These are phyloP conservation scores for Lantana camara DNA, from an alignment of 257 asterid species.

Conservation along the genomic window DNA sequence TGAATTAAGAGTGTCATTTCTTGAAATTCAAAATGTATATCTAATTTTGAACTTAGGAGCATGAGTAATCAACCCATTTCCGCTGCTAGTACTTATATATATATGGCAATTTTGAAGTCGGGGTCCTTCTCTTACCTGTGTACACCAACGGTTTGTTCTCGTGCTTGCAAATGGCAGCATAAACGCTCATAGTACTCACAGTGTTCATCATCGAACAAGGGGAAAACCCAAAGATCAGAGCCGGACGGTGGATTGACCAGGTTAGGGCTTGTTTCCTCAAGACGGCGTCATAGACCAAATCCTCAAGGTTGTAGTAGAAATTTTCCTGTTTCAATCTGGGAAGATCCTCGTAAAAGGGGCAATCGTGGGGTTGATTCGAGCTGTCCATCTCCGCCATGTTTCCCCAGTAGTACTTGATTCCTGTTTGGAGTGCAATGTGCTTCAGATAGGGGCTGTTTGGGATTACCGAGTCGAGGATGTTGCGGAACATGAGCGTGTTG, in stretches of 20 bases:
- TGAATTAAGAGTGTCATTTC: too few relatives aligned
- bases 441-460: slow-evolving; percentile 55
- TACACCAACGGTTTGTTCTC: slow-evolving; percentile 56
- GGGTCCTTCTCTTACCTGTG: too few relatives aligned
- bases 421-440: slow-evolving; percentile 68
- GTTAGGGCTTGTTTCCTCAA: slow-evolving; percentile 39
- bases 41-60: too few relatives aligned
- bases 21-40: too few relatives aligned
- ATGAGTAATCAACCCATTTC: too few relatives aligned
- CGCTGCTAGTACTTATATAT: too few relatives aligned
- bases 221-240: slow-evolving; percentile 69
- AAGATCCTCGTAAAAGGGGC: slow-evolving; percentile 62
- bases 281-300: slow-evolving; percentile 44
- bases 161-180: slow-evolving; percentile 80
- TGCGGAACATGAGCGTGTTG: slow-evolving; percentile 63
- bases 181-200: slow-evolving; percentile 68
- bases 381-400: too few relatives aligned
- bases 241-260: slow-evolving; percentile 77
- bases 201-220: slow-evolving; percentile 71
- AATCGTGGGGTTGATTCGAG: slow-evolving; percentile 45
- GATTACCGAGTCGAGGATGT: slow-evolving; percentile 47
- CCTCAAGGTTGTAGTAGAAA: slow-evolving; percentile 73
- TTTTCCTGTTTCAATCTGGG: slow-evolving; percentile 58
- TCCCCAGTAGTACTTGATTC: slow-evolving; percentile 67
- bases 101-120: too few relatives aligned